A percentile compares a stretch with the other conserved stretches of the same genome.
Evolutionary conservation across 164 flowering plant genomes (phyloP).

Genomic region (Echeveria elegans): DNA sequence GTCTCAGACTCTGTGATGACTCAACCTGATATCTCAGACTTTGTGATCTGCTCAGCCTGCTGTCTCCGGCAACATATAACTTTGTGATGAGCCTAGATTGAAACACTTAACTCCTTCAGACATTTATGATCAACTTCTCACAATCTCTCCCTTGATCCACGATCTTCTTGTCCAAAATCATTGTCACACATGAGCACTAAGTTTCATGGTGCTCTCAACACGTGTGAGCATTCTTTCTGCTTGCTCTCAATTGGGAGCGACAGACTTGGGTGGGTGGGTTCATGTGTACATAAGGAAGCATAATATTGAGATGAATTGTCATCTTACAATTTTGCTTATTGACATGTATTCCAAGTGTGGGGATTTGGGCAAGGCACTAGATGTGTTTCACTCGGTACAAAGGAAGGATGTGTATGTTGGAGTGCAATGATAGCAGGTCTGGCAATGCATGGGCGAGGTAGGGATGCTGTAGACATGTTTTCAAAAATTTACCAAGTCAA

Average conservation of each 20-base stretch:
- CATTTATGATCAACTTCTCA: too few species aligned
- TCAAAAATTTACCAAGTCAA: conserved; percentile 42
- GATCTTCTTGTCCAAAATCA: too few species aligned
- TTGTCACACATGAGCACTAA: too few species aligned
- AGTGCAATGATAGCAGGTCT: conserved; percentile 76
- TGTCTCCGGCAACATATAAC: too few species aligned
- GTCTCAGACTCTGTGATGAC: too few species aligned
- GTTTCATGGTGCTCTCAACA: too few species aligned
- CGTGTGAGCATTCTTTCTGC: conserved; percentile 55
- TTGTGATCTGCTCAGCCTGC: too few species aligned
- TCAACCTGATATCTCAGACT: too few species aligned
- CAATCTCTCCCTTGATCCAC: too few species aligned
- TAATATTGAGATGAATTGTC: conserved; percentile 35
- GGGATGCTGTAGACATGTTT: conserved; percentile 51
- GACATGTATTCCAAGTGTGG: conserved; percentile 82
- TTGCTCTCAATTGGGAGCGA: conserved; percentile 66
- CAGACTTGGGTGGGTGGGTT: conserved; percentile 57
- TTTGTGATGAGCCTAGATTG: too few species aligned
- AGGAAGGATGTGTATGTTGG: conserved; percentile 67
- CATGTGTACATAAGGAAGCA: conserved; percentile 53
- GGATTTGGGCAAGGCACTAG: conserved; percentile 56
- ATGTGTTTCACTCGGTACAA: conserved; percentile 39
- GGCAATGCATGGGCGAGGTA: conserved; percentile 68
- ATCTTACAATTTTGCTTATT: conserved; percentile 52
- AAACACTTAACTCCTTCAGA: too few species aligned